A percentile compares a stretch with the other conserved stretches of the same genome.
phyloP scores from a whole-genome alignment of 1,284 basidiomycete species.

The Fomes fomentarius region DNA sequence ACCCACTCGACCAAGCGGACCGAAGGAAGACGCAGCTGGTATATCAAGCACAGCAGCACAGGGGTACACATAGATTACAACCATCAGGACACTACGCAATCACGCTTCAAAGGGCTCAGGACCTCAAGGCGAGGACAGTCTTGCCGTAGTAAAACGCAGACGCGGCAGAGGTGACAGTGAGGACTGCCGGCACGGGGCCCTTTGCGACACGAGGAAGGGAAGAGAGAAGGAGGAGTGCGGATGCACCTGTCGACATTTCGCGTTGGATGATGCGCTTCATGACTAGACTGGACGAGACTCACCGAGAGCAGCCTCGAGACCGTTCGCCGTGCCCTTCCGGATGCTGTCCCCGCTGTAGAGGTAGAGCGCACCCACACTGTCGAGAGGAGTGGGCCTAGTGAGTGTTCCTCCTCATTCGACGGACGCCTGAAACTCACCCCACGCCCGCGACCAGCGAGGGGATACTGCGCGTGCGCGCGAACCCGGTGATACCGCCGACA shows the following conservation, averaged over 20 bases:
- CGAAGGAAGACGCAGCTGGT: too few relatives aligned
- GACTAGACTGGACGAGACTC: conserved; percentile 30
- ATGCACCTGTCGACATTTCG: conserved; percentile 57
- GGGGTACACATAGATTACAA: conserved; percentile 19
- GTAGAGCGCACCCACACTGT: conserved; percentile 76
- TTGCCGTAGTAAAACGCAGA: conserved; percentile 76
- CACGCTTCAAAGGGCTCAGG: conserved; percentile 12
- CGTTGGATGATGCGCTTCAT: conserved; percentile 1
- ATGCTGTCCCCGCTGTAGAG: conserved; percentile 78
- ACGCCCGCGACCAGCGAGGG: conserved; percentile 84
- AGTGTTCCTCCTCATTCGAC: neutral
- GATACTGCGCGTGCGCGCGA: conserved; percentile 67
- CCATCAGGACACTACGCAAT: neutral
- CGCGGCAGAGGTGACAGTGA: conserved; percentile 65
- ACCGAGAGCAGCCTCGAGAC: conserved; percentile 79
- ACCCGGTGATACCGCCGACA: conserved; percentile 77
- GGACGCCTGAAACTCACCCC: conserved; percentile 46
- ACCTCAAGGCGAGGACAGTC: conserved; percentile 45
- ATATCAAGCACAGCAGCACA: conserved; percentile 14
- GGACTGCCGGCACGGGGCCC: conserved; percentile 75
- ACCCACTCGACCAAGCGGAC: too few relatives aligned
- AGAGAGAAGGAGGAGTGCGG: conserved; percentile 76
- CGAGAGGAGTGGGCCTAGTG: neutral
- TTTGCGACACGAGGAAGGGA: conserved; percentile 76
- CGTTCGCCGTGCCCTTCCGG: conserved; percentile 70